Conservation (phyloP, 495 filamentous ascomycete species). For the Haplographium delicatum region DNA sequence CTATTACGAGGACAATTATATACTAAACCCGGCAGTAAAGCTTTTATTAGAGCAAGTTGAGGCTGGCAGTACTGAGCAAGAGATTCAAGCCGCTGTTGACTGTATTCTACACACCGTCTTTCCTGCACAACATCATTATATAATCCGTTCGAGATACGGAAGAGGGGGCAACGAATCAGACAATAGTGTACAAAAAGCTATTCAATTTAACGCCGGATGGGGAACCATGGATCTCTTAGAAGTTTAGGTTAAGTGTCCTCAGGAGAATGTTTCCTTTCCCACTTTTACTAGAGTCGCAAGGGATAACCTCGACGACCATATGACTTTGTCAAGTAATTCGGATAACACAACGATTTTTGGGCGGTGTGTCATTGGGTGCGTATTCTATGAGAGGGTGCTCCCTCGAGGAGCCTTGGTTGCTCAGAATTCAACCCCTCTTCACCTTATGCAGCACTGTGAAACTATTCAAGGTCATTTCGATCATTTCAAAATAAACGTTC, state of each 20-base stretch:
- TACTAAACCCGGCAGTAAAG: background rate
- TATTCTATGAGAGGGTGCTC: background rate
- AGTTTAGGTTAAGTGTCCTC: background rate
- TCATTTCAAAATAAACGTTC: background rate
- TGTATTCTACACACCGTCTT: background rate
- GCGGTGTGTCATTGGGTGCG: background rate
- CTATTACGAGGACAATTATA: background rate
- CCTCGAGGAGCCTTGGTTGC: background rate
- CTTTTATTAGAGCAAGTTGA: background rate
- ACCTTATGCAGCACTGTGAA: background rate
- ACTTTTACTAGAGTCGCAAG: background rate
- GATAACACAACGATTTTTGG: background rate
- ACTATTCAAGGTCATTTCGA: constrained; percentile 4
- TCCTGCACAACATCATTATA: background rate
- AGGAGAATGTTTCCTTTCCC: background rate
- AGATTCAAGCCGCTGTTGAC: background rate
- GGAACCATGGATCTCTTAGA: background rate
- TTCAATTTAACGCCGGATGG: constrained; percentile 3
- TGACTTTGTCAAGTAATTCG: background rate
- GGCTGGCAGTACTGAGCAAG: background rate
- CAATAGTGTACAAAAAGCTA: background rate
- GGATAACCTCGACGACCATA: background rate
- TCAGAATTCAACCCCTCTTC: background rate
- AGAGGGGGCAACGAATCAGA: background rate
- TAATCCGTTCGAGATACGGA: background rate